Evolutionary conservation across 495 filamentous ascomycete genomes (phyloP).

Genomic region (Podospora bellae-mahoneyi): DNA sequence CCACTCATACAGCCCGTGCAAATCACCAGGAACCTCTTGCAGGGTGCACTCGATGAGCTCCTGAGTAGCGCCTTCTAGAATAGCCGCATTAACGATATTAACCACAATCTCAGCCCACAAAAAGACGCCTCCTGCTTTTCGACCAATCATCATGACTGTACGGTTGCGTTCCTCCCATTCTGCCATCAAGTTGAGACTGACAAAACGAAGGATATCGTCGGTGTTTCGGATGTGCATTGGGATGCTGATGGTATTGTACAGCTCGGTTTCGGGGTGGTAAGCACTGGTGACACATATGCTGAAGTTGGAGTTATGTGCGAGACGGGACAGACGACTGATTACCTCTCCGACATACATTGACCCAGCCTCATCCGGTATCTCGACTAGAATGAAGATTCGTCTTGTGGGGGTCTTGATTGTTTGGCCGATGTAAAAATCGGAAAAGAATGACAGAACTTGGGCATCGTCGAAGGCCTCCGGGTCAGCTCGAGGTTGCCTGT

Average conservation of each 20-base stretch:
- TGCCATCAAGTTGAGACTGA: constrained; percentile 34
- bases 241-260: constrained; percentile 30
- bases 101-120: constrained; percentile 41
- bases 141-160: constrained; percentile 26
- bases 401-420: constrained; percentile 27
- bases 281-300: constrained; percentile 38
- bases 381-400: constrained; percentile 38
- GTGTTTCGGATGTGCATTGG: constrained; percentile 34
- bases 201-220: constrained; percentile 36
- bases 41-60: constrained; percentile 37
- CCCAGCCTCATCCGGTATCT: constrained; percentile 33
- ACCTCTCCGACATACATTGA: constrained; percentile 33
- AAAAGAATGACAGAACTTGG: constrained; percentile 35
- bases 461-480: constrained; percentile 28
- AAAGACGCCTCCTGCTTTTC: constrained; percentile 36
- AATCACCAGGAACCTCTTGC: constrained; percentile 33
- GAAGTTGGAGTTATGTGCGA: constrained; percentile 39
- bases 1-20: constrained; percentile 41
- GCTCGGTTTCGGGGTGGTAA: constrained; percentile 26
- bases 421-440: constrained; percentile 36
- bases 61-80: constrained; percentile 32
- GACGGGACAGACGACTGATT: constrained; percentile 28
- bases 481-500: constrained; percentile 20
- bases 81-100: constrained; percentile 40
- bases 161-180: constrained; percentile 36